These are phyloP conservation scores for Trifolium fragiferum DNA, from an alignment of 306 rosid species.

Conservation along the genomic window DNA sequence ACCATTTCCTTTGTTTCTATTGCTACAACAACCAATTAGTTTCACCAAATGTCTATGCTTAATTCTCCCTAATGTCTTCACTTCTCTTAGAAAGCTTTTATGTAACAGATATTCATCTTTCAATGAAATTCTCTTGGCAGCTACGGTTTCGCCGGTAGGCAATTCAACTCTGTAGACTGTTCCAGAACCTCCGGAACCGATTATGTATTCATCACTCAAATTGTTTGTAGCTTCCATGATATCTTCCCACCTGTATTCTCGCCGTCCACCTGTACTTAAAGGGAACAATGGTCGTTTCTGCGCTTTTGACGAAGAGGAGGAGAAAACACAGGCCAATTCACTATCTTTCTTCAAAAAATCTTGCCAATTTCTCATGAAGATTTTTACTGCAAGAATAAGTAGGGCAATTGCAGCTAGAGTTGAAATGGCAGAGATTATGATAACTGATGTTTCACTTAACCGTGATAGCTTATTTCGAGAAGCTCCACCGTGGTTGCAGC, in stretches of 20 bases:
- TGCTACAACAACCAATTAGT: slow-evolving; percentile 83
- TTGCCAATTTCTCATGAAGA: slow-evolving; percentile 53
- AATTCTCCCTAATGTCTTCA: slow-evolving; percentile 85
- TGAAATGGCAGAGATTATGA: slow-evolving; percentile 66
- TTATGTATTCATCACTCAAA: slow-evolving; percentile 73
- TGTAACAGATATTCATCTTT: slow-evolving; percentile 79
- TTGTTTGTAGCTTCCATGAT: slow-evolving; percentile 80
- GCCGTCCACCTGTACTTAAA: slow-evolving; percentile 46
- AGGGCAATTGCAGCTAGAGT: slow-evolving; percentile 71
- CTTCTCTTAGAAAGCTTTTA: slow-evolving; percentile 78
- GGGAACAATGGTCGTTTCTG: slow-evolving; percentile 58
- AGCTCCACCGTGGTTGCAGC: slow-evolving; percentile 39
- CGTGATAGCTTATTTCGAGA: slow-evolving; percentile 39
- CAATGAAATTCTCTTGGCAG: slow-evolving; percentile 74
- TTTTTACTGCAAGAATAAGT: slow-evolving; percentile 49
- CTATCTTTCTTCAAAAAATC: slow-evolving; percentile 50
- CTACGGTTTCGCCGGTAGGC: slow-evolving; percentile 65
- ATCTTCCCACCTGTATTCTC: slow-evolving; percentile 73
- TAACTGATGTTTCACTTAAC: slow-evolving; percentile 52
- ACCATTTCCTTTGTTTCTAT: slow-evolving; percentile 65
- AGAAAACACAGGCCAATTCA: slow-evolving; percentile 56
- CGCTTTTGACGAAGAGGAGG: slow-evolving; percentile 69
- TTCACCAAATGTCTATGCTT: slow-evolving; percentile 92
- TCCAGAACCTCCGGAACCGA: slow-evolving; percentile 94
- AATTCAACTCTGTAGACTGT: slow-evolving; percentile 79